Evolutionary conservation across 768 basidiomycete genomes (phyloP), one percentile per base, ranked within the genome.

Genomic region (Leccinum arenicola): DNA sequence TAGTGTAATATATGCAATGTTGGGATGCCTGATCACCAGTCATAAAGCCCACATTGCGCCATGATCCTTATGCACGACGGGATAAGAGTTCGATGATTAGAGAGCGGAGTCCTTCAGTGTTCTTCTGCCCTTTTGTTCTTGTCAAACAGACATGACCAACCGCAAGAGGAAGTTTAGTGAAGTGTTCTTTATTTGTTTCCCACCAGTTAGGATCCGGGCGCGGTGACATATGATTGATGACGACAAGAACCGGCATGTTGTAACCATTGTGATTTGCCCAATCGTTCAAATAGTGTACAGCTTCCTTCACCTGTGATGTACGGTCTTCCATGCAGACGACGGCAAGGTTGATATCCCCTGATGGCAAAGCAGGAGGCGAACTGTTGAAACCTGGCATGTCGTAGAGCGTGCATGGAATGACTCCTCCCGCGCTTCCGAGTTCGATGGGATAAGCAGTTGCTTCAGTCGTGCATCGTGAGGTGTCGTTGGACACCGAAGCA

Each of bases 321-420:
- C 61, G 61, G 43, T 68, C 67, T 27, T 68, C 61, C 61, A 64
- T 45, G 40, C 67, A 68, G 43, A 68, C 61, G 57, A 68, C 29
- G 38, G 61, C 66, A 17, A 68, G 67, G 55, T 59, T 66, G 52
- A 68, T 63, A 7, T 61, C 61, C 6, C 66, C 67, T 2, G 61
- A 58, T 0, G 67, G 64, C 31, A 68, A 57, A 17, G 66, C 52
- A n/a, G 64, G 59, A 8, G 61, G 61, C 31, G 67, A 68, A 52
- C 51, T 64, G 47, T 25, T 19, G 52, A 66, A 68, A 2, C 64
- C 64, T 3, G 69, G 69, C 12, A 68, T 58, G 29, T 70, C 69
- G 21, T 70, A 70, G 17, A 70, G 61, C 19, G 53, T 63, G 50
- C 66, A 38, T 3, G 56, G 63, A 51, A 66, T 52, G 36, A n/a